A percentile compares a stretch with the other conserved stretches of the same genome.
phyloP scores from a whole-genome alignment of 179 eudicot species.

The Corrigiola litoralis region DNA sequence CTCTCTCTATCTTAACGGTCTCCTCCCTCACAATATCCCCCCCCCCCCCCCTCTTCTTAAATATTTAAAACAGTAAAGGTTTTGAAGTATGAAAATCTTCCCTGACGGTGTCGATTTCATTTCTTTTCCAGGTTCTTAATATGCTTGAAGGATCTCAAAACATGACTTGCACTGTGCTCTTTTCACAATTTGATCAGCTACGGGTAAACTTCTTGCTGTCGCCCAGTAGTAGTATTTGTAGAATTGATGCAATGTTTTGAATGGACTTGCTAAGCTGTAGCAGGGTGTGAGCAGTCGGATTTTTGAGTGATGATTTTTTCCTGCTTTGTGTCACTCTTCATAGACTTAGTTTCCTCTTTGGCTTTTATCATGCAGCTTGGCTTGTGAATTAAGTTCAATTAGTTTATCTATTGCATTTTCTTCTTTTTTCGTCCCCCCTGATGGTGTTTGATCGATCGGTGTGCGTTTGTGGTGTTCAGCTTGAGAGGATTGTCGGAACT shows the following conservation, averaged over 20 bases:
- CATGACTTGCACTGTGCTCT: conserved; percentile 74
- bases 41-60: not conserved
- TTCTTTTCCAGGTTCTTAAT: conserved; percentile 61
- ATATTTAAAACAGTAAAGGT: too few relatives aligned
- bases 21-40: not conserved
- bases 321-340: not conserved
- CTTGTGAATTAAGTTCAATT: too few relatives aligned
- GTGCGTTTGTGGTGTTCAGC: conserved; percentile 26
- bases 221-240: too few relatives aligned
- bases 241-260: too few relatives aligned
- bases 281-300: too few relatives aligned
- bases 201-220: conserved; percentile 47
- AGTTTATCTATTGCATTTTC: not conserved
- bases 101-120: not conserved
- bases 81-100: not conserved
- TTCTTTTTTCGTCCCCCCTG: not conserved
- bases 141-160: conserved; percentile 72
- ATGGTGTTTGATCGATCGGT: not conserved
- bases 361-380: too few relatives aligned
- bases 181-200: conserved; percentile 66
- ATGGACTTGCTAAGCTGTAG: too few relatives aligned
- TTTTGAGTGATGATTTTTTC: not conserved
- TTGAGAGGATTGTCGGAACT: conserved; percentile 86
- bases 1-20: too few relatives aligned
- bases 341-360: not conserved